Evolutionary conservation across 2,329 filamentous ascomycete species (phyloP).

Genomic region (Xylariaceae sp.): DNA sequence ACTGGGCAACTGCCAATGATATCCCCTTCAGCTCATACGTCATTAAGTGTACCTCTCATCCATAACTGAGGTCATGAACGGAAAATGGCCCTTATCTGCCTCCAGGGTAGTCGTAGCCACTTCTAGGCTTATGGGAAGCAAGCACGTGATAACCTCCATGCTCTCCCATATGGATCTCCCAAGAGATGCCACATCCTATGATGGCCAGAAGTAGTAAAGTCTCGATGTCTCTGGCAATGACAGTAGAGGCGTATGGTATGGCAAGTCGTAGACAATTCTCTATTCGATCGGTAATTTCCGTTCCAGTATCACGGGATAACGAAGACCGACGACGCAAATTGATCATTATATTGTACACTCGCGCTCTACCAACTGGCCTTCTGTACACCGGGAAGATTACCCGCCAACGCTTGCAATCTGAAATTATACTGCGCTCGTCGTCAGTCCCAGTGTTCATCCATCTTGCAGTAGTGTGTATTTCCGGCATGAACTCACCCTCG

Average conservation of each 20-base stretch:
- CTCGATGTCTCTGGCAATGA: background rate
- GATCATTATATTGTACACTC: slow-evolving; percentile 22
- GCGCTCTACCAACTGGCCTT: slow-evolving; percentile 84
- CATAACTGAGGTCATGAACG: background rate
- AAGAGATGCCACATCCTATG: background rate
- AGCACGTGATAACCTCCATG: background rate
- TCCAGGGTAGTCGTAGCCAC: background rate
- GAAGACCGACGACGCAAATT: too few species aligned
- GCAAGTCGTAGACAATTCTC: too few species aligned
- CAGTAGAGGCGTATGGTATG: too few species aligned
- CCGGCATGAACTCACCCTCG: slow-evolving; percentile 7
- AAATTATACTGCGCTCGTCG: slow-evolving; percentile 70
- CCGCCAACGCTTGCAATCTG: slow-evolving; percentile 78
- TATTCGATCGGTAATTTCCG: too few species aligned
- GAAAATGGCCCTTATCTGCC: background rate
- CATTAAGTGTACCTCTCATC: background rate
- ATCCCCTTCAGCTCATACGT: background rate
- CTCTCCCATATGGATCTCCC: background rate
- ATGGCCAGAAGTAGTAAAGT: background rate
- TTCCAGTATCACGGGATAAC: too few species aligned
- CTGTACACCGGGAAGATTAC: slow-evolving; percentile 84
- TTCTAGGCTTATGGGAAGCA: background rate
- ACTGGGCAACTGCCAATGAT: background rate
- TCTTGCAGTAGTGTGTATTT: too few species aligned
- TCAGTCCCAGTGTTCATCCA: slow-evolving; percentile 24